phyloP scores from a whole-genome alignment of 2,329 filamentous ascomycete genomes.

The Ramularia endophylla region DNA sequence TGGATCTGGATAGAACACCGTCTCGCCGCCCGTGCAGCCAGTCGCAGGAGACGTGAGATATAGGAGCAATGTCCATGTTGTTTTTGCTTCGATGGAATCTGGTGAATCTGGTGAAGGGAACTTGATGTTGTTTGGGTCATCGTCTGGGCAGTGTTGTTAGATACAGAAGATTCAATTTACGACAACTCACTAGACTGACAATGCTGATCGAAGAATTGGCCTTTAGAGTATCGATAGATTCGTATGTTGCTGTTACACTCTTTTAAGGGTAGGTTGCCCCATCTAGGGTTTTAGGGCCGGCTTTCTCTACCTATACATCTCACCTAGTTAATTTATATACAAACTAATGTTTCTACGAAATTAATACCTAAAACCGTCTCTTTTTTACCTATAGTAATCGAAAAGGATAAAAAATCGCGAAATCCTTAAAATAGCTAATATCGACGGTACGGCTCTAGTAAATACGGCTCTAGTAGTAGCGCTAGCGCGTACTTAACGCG shows the following conservation, averaged over 20 bases:
- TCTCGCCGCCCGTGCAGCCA: conserved; percentile 79
- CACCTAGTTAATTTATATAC: too few species aligned
- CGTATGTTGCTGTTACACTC: conserved; percentile 88
- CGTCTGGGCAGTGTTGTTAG: conserved; percentile 51
- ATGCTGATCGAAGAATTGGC: conserved; percentile 89
- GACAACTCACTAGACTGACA: conserved; percentile 55
- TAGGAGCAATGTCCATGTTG: conserved; percentile 86
- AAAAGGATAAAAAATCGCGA: too few species aligned
- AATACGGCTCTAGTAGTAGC: too few species aligned
- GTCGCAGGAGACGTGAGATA: conserved; percentile 74
- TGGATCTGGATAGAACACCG: conserved; percentile 76
- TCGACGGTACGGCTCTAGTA: too few species aligned
- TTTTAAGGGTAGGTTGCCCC: too few species aligned
- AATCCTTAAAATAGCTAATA: too few species aligned
- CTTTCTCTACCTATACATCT: too few species aligned
- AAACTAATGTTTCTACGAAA: too few species aligned
- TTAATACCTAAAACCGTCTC: too few species aligned
- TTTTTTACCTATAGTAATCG: too few species aligned
- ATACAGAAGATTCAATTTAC: neutral
- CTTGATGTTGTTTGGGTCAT: conserved; percentile 72
- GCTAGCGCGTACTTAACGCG: too few species aligned
- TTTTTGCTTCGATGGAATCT: conserved; percentile 53
- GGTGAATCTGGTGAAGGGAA: conserved; percentile 43
- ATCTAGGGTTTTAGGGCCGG: too few species aligned
- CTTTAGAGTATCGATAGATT: conserved; percentile 77